Percentiles rank a stretch among this genome's conserved stretches.
Conservation (phyloP, 1,284 basidiomycete species). For the Uromyces viciae-fabae region DNA sequence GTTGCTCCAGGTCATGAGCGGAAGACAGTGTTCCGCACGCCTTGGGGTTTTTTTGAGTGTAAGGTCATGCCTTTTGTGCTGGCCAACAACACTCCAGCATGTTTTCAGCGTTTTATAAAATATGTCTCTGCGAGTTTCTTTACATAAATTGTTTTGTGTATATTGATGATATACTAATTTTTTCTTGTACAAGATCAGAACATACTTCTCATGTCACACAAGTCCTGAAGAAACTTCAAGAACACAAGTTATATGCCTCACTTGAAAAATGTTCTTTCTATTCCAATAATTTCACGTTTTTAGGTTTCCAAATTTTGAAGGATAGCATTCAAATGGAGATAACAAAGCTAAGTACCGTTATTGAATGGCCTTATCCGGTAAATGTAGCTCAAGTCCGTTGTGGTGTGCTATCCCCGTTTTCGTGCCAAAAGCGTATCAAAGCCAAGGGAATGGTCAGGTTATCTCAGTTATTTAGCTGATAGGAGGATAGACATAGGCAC, state of each 20-base stretch:
- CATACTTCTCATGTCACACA: not conserved
- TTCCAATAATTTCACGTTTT: not conserved
- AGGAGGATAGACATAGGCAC: too few species aligned
- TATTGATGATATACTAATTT: slow-evolving; percentile 30
- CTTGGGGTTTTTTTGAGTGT: not conserved
- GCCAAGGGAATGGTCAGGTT: too few species aligned
- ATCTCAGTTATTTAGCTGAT: too few species aligned
- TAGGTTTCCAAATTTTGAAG: slow-evolving; percentile 6
- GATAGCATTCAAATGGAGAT: slow-evolving; percentile 10
- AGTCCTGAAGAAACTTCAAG: not conserved
- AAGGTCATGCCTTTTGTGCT: not conserved
- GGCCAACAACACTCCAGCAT: not conserved
- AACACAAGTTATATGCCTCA: not conserved
- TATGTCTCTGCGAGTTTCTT: not conserved
- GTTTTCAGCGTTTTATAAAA: not conserved
- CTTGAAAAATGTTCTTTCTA: slow-evolving; percentile 22
- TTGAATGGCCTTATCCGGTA: not conserved
- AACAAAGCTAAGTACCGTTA: not conserved
- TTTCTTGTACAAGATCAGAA: not conserved
- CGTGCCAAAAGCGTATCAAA: too few species aligned
- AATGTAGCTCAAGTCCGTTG: not conserved
- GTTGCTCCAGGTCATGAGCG: not conserved
- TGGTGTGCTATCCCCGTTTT: too few species aligned
- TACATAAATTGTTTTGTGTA: slow-evolving; percentile 27
- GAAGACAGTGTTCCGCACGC: not conserved